Base-by-base conservation (phyloP, 139 green algal genomes). In the Chlamydomonas sp. region DNA sequence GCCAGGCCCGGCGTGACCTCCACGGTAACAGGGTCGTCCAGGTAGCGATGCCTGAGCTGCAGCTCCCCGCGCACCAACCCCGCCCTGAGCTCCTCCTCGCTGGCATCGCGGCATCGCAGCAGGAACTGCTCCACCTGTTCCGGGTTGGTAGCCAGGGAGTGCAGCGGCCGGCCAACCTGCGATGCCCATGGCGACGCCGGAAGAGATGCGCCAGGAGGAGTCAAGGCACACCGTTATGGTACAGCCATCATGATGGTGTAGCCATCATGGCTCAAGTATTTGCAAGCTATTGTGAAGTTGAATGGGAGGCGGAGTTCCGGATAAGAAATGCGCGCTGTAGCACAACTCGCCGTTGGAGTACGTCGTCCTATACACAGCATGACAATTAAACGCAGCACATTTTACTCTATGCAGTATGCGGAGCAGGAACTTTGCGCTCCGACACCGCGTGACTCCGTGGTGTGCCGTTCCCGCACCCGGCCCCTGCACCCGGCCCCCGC, bases 1-100 rank as follows among this genome's bases (percentile, higher is more conserved):
- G 75, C 84, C 63, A 83, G 61, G n/a, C 63, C 57, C 12, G 83
- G 64, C 7, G 59, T 83, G 2, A 83, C 20, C n/a, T 82, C n/a
- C 64, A 83, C 57, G 2, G 64, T 63, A 57, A 88, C 75, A 12
- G 84, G 49, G 3, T 49, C 31, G 31, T 77, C 84, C 57, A 79
- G 57, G 75, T 71, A 88, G 18, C 63, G 74, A 75, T 88, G 84
- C 75, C 16, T 78, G 5, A 88, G 20, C 63, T 57, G 1, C 75
- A 88, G 63, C 12, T 63, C n/a, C 4, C 31, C 63, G 8, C 1
- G 61, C 10, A 88, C 15, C 1, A 59, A 1, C 9, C 63, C 63
- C 2, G 15, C 12, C 57, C 62, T 57, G 5, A 82, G 83, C 9
- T 88, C 73, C 0, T 10, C 16, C 2, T 60, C 62, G 62, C 1